These are phyloP conservation scores for Castanea mollissima DNA, from an alignment of 306 rosid genomes.

Conservation along the genomic window DNA sequence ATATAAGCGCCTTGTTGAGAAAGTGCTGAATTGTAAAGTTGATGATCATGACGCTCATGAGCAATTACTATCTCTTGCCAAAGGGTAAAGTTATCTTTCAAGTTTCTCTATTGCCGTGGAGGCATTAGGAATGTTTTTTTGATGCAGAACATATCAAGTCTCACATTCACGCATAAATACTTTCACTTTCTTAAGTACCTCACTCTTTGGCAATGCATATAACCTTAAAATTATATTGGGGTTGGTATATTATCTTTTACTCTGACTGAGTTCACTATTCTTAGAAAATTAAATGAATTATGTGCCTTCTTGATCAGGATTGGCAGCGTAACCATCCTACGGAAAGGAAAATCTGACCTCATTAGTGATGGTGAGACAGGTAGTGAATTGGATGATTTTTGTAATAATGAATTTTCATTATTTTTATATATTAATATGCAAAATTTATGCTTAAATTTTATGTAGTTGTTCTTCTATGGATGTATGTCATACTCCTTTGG, in stretches of 20 bases:
- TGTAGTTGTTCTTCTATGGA: neutral
- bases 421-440: neutral
- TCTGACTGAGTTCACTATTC: neutral
- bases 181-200: neutral
- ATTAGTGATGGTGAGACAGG: constrained; percentile 81
- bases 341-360: constrained; percentile 79
- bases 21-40: constrained; percentile 59
- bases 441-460: constrained; percentile 1
- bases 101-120: neutral
- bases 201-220: neutral
- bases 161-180: neutral
- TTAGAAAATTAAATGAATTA: constrained; percentile 20
- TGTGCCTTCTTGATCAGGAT: constrained; percentile 54
- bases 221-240: neutral
- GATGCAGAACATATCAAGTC: neutral
- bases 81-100: constrained; percentile 42
- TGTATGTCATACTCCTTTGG: neutral
- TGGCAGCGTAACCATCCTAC: constrained; percentile 78
- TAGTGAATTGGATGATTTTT: constrained; percentile 30
- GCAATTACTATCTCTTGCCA: constrained; percentile 67
- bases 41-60: constrained; percentile 43
- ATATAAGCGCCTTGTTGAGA: constrained; percentile 79
- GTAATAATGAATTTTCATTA: neutral
- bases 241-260: neutral
- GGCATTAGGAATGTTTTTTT: neutral